Evolutionary conservation across 2,329 filamentous ascomycete species (phyloP).

Genomic region (Blumeria graminis): DNA sequence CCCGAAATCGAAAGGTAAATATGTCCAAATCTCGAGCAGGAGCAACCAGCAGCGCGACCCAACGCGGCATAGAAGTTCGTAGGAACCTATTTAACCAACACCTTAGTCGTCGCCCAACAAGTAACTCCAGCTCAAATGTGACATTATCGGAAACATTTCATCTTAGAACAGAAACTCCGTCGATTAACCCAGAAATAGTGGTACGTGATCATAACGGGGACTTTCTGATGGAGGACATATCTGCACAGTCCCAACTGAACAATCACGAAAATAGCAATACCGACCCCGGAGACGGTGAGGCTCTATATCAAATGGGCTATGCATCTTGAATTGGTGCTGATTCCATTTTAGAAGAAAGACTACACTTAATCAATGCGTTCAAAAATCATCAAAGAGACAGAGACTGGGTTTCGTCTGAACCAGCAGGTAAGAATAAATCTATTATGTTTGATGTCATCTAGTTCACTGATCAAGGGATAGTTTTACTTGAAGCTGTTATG

Average conservation of each 20-base stretch:
- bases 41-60: too few species aligned
- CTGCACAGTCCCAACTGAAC: constrained; percentile 20
- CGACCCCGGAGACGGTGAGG: constrained; percentile 25
- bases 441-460: background rate
- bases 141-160: constrained; percentile 23
- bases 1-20: background rate
- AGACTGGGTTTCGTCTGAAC: constrained; percentile 31
- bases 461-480: constrained; percentile 16
- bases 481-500: constrained; percentile 44
- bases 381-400: constrained; percentile 33
- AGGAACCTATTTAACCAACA: constrained; percentile 36
- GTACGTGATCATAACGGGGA: constrained; percentile 38
- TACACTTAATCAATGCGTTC: constrained; percentile 34
- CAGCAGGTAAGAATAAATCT: constrained; percentile 29
- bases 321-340: constrained; percentile 4
- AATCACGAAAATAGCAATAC: constrained; percentile 25
- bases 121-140: constrained; percentile 10
- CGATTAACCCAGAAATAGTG: constrained; percentile 28
- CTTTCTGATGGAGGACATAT: constrained; percentile 29
- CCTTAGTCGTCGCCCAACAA: constrained; percentile 31
- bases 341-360: constrained; percentile 26
- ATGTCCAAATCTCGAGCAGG: constrained; percentile 5
- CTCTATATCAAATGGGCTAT: constrained; percentile 29
- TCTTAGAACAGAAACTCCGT: constrained; percentile 22
- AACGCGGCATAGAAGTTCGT: constrained; percentile 16